Evolutionary conservation across 2,329 filamentous ascomycete species (phyloP), one percentile per base, ranked within the genome.

Genomic region (Elsinoe arachidis): DNA sequence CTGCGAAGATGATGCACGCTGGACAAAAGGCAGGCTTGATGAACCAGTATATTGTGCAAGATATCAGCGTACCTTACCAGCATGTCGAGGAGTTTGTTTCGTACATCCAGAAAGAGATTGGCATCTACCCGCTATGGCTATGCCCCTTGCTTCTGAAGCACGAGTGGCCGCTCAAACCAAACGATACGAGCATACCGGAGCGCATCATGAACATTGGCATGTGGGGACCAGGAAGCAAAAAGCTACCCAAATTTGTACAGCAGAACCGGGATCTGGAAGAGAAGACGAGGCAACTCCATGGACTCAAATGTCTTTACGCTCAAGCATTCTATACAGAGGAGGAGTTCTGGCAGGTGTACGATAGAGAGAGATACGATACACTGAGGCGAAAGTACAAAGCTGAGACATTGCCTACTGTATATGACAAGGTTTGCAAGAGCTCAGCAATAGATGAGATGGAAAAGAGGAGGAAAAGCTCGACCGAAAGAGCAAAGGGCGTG

Each of bases 221-320:
- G 35, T 95, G 90, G 89, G 89, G 88, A 9, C 87, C 84, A 69
- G 88, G 86, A 6, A 82, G 85, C 1, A 68, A 74, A 1, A 68
- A 79, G 51, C 65, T 72, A 56, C 69, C 72, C 1, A 76, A 77
- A n/a, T 91, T 91, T 65, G 76, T 91, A 1, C 68, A 72, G 38
- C 81, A 82, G 63, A 95, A 95, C 71, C 80, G 85, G 33, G 78
- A 77, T 43, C 77, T 95, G 17, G 90, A 95, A 73, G 72, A 75
- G 17, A 86, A 86, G 66, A 80, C 91, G 3, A 75, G 76, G 49
- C 77, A 82, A 62, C 78, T 93, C 1, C 84, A 84, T 47, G 90
- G 89, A 2, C 82, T 87, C 75, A 95, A 95, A 74, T 93, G 88
- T 86, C 75, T 95, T 11, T 95, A 95, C 70, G 88, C 89, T 2